Evolutionary conservation across 78 protist genomes (phyloP).

Genomic region (Dictyostelium citrinum): DNA sequence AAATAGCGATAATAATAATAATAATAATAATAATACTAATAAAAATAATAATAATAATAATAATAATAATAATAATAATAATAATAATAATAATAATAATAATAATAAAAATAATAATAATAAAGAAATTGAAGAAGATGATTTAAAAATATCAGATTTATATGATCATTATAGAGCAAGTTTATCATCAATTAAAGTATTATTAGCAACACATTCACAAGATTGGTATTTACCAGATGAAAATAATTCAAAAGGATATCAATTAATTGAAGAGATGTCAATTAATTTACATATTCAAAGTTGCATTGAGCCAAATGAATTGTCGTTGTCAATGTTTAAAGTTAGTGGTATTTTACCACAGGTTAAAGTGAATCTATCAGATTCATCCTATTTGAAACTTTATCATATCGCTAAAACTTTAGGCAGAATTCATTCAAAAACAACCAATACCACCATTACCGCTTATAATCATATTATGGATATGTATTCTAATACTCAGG

Average conservation of each 20-base stretch:
- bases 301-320: conserved; percentile 67
- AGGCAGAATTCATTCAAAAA: not conserved
- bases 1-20: not conserved
- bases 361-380: conserved; percentile 58
- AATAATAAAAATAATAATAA: not conserved
- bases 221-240: conserved; percentile 44
- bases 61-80: conserved; percentile 1
- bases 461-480: conserved; percentile 56
- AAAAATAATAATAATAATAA: not conserved
- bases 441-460: not conserved
- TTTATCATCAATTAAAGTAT: conserved; percentile 47
- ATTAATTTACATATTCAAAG: conserved; percentile 54
- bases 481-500: not conserved
- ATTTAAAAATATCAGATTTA: conserved; percentile 46
- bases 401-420: conserved; percentile 30
- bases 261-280: conserved; percentile 64
- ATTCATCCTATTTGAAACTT: conserved; percentile 2
- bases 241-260: not conserved
- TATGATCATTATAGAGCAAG: conserved; percentile 69
- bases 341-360: conserved; percentile 54
- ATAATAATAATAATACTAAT: not conserved
- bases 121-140: not conserved
- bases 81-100: not conserved
- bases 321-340: conserved; percentile 55
- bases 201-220: conserved; percentile 13